phyloP scores from a whole-genome alignment of 2,329 filamentous ascomycete species.

The Albophoma yamanashiensis region DNA sequence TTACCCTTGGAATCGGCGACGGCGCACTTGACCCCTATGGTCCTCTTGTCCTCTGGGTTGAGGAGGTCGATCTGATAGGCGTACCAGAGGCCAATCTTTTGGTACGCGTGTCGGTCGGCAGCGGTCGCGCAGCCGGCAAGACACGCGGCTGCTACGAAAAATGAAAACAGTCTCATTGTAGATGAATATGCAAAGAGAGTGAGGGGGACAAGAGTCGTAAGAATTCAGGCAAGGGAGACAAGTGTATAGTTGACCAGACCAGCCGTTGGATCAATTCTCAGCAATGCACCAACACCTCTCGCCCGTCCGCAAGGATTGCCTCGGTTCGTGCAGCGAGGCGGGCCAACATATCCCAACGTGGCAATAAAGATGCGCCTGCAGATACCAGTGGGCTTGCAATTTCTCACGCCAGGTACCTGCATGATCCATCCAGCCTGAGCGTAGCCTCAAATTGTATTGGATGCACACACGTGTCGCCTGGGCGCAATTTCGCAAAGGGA shows the following conservation, averaged over 20 bases:
- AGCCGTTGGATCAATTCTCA: neutral
- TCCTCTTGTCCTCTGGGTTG: neutral
- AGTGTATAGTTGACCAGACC: neutral
- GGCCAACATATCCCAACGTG: neutral
- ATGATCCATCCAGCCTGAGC: neutral
- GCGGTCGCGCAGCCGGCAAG: neutral
- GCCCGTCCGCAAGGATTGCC: neutral
- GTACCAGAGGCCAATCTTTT: neutral
- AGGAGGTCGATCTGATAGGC: neutral
- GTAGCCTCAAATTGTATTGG: neutral
- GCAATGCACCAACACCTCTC: neutral
- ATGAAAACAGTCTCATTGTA: neutral
- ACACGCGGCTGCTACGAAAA: neutral
- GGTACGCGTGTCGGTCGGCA: neutral
- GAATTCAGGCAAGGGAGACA: neutral
- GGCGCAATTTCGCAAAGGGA: neutral
- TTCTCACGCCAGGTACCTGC: neutral
- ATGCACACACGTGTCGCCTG: neutral
- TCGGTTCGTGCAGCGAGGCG: neutral
- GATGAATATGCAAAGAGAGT: neutral
- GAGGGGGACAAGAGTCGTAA: neutral
- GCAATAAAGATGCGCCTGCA: neutral
- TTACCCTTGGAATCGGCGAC: neutral
- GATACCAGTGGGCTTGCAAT: neutral
- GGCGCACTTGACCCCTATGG: neutral